Evolutionary conservation across 192 early-diverging fungal species (phyloP), one percentile per base, ranked within the genome.

Genomic region (Coemansia sp.): DNA sequence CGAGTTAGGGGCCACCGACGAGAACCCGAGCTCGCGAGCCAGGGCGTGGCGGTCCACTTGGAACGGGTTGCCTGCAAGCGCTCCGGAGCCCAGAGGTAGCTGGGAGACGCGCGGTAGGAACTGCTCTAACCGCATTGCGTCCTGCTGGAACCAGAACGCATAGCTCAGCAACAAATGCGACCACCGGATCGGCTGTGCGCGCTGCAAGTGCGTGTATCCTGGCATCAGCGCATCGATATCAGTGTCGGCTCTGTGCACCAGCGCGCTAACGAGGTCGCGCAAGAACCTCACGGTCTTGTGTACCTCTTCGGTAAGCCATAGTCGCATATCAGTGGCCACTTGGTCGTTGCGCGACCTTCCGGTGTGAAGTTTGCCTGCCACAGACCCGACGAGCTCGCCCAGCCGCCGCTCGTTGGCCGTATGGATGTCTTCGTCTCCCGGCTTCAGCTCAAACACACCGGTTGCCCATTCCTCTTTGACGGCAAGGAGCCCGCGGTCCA

Each of bases 181-280:
- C 97, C 97, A 99, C 37, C 95, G 91, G 63, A 99, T 97, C 7
- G 97, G 97, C 84, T 99, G 97, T 6, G 95, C 97, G 20, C 95
- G 84, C 88, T 95, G 97, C 71, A 99, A 68, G 75, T 99, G 97
- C n/a, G 97, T 99, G 84, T 97, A 99, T 0, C 97, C 97, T 37
- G 97, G 97, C 94, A 99, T 96, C 58, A 99, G 68, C n/a, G 95
- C 89, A 74, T 97, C 91, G 12, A 97, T 86, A 68, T 99, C 97
- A 31, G 67, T 70, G 61, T 91, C 87, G 6, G 97, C 97, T n/a
- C 97, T 85, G 33, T 77, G 74, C 3, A 93, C 90, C 29, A 87
- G 77, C 12, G 86, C 87, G 13, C 72, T 79, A 7, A 99, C 90
- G 26, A 97, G 74, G 55, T 90, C 88, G 71, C 93, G 92, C 40